Evolutionary conservation across 306 rosid species (phyloP), one percentile per base, ranked within the genome.

Genomic region (Parietaria judaica): DNA sequence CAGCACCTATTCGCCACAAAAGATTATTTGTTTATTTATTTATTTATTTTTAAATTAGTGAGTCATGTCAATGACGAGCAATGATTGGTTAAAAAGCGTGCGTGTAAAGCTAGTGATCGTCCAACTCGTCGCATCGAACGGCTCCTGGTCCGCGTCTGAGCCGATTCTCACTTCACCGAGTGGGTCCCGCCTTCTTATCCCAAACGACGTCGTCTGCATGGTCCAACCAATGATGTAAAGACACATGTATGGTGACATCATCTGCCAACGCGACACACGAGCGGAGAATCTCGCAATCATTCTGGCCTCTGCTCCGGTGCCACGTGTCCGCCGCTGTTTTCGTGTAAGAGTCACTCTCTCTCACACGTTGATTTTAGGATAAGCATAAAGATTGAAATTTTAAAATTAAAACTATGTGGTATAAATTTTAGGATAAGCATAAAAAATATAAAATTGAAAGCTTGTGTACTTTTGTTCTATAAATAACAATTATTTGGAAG

Each of bases 271-370:
- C 41, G 16, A 17, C 53, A 49, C 79, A 47, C 64, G 76, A 63
- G 55, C 14, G 54, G 55, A 14, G 44, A 11, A 35, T 63, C 74
- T 63, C 71, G 70, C 51, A 69, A 65, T 66, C 51, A 64, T 54
- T 51, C 54, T 66, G 57, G 45, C 45, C 45, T 41, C 45, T 41
- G 45, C 69, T 60, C 49, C 14, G 14, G 3, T 51, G 75, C 68
- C 67, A 73, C 80, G 79, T 75, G 64, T 39, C 49, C 55, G 54
- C 73, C 66, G 70, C 56, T 63, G 77, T 53, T 78, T 72, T 67
- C 75, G 81, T 78, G 79, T 66, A 60, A 78, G 68, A 43, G 54
- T 55, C 11, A 56, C 64, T 66, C 36, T 17, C 23, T 46, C 35
- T 38, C 15, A 11, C 7, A 44, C 5, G 3, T 6, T 58, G 3